Conservation (phyloP, 768 basidiomycete genomes). For the Suillus luteus region DNA sequence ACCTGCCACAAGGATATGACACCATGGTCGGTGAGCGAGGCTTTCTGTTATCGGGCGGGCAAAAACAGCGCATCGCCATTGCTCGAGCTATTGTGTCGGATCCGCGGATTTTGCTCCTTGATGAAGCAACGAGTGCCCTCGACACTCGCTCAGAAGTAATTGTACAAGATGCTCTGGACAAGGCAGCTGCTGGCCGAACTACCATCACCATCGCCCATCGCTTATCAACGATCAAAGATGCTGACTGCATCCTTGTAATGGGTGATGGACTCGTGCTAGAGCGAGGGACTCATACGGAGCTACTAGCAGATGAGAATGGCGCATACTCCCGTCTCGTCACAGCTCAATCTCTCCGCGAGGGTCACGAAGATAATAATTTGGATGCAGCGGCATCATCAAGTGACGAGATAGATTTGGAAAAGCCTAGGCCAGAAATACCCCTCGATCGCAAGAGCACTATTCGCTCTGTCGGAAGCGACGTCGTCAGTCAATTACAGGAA, state of each 20-base stretch:
- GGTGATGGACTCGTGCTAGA: conserved; percentile 46
- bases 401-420: conserved; percentile 23
- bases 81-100: conserved; percentile 53
- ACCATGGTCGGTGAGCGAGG: conserved; percentile 54
- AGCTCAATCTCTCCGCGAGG: conserved; percentile 42
- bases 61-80: conserved; percentile 55
- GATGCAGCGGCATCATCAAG: conserved; percentile 11
- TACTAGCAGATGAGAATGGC: conserved; percentile 38
- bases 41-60: conserved; percentile 51
- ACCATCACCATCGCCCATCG: conserved; percentile 37
- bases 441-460: conserved; percentile 29
- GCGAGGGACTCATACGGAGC: conserved; percentile 43
- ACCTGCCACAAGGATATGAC: conserved; percentile 50
- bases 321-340: conserved; percentile 44
- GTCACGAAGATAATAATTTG: conserved; percentile 22
- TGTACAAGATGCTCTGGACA: conserved; percentile 56
- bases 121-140: conserved; percentile 51
- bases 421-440: conserved; percentile 33
- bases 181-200: conserved; percentile 43
- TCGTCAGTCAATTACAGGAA: conserved; percentile 8
- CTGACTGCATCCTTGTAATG: conserved; percentile 45
- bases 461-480: conserved; percentile 18
- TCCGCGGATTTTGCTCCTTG: conserved; percentile 50
- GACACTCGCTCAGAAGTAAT: conserved; percentile 53
- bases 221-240: conserved; percentile 47